phyloP scores from a whole-genome alignment of 2,329 filamentous ascomycete species.

The Penicillium sp. region DNA sequence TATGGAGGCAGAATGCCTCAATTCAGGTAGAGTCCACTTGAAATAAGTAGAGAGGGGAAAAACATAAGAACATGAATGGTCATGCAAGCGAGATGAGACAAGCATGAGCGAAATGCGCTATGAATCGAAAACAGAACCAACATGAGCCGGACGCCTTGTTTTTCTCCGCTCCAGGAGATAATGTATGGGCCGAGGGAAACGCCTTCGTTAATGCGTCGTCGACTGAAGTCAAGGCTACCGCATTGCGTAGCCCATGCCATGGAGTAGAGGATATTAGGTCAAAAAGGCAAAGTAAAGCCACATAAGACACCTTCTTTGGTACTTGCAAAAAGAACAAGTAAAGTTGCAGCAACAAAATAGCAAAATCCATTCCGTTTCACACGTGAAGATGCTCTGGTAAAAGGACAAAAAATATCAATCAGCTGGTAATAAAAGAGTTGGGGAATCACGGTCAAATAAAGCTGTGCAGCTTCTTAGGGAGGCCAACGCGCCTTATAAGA shows the following conservation, averaged over 20 bases:
- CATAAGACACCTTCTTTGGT: constrained; percentile 10
- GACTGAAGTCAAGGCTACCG: constrained; percentile 11
- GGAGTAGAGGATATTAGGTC: constrained; percentile 9
- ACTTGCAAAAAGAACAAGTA: constrained; percentile 10
- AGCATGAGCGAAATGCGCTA: background rate
- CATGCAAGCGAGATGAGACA: background rate
- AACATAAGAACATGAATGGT: background rate
- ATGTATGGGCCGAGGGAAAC: constrained; percentile 6
- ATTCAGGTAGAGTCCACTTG: background rate
- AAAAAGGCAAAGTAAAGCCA: constrained; percentile 14
- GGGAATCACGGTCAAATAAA: constrained; percentile 32
- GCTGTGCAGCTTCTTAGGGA: constrained; percentile 24
- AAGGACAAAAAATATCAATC: constrained; percentile 21
- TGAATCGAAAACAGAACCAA: background rate
- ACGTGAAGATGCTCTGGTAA: constrained; percentile 27
- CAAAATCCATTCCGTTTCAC: constrained; percentile 27
- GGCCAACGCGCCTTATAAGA: constrained; percentile 2
- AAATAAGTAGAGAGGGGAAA: background rate
- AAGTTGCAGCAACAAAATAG: constrained; percentile 11
- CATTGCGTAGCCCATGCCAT: constrained; percentile 16
- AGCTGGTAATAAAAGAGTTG: constrained; percentile 20
- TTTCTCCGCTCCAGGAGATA: constrained; percentile 7
- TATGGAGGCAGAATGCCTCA: background rate
- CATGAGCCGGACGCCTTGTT: constrained; percentile 10
- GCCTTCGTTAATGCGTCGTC: constrained; percentile 12